Percentiles rank a stretch among this genome's conserved stretches.
Evolutionary conservation across 2,329 filamentous ascomycete species (phyloP).

Genomic region (Dendrostoma leiphaemia): DNA sequence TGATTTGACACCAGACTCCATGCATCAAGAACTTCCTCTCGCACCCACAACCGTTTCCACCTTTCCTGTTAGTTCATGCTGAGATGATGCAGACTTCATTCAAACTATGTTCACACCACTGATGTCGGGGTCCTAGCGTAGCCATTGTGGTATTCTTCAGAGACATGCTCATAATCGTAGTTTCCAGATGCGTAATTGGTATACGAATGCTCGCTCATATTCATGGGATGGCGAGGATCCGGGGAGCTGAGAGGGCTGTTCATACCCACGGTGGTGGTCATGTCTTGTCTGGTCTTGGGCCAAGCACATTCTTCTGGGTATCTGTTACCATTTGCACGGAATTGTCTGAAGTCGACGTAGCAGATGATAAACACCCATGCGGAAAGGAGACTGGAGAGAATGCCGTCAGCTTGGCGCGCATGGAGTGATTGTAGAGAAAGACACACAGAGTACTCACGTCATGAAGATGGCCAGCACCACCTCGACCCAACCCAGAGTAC

Average conservation of each 20-base stretch:
- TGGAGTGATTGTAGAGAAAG: neutral
- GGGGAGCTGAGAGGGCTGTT: neutral
- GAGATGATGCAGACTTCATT: neutral
- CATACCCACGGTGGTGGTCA: neutral
- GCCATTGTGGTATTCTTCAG: neutral
- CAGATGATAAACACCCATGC: neutral
- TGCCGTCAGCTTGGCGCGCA: neutral
- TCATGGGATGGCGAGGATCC: neutral
- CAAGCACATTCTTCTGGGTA: neutral
- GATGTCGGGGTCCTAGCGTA: neutral
- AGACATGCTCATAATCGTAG: neutral
- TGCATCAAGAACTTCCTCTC: neutral
- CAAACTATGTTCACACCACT: neutral
- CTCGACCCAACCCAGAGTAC: neutral
- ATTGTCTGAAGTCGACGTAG: neutral
- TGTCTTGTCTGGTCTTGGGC: neutral
- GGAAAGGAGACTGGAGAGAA: neutral
- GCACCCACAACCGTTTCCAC: neutral
- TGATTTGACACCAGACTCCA: neutral
- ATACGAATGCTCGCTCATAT: neutral
- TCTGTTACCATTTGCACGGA: neutral
- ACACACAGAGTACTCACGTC: slow-evolving; percentile 1
- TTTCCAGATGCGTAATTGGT: neutral
- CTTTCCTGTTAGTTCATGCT: neutral
- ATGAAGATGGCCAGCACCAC: neutral